phyloP scores from a whole-genome alignment of 176 grass and related monocot genomes.

The Areca catechu region DNA sequence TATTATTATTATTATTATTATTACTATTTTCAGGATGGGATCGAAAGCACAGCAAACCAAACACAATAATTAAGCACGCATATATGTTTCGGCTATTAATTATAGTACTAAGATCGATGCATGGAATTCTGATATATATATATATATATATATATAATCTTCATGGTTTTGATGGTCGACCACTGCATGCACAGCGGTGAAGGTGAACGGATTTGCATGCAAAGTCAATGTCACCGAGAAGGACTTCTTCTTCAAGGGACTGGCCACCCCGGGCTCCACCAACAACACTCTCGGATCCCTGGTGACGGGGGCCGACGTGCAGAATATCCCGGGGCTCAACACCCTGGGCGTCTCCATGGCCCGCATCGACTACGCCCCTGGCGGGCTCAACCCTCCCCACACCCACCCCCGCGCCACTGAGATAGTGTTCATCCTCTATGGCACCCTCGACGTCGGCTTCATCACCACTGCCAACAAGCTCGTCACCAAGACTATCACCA shows the following conservation, averaged over 20 bases:
- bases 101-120: too few relatives aligned
- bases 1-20: too few relatives aligned
- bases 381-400: slow-evolving; percentile 4
- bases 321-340: slow-evolving; percentile 5
- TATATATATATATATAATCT: too few relatives aligned
- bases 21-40: too few relatives aligned
- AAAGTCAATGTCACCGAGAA: background rate
- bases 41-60: too few relatives aligned
- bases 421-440: slow-evolving; percentile 1
- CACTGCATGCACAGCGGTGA: too few relatives aligned
- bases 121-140: too few relatives aligned
- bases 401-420: slow-evolving; percentile 10
- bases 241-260: slow-evolving; percentile 6
- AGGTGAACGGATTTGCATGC: slow-evolving; percentile 2
- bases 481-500: background rate
- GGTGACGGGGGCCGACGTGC: background rate
- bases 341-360: slow-evolving; percentile 1
- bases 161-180: too few relatives aligned
- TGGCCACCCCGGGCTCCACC: background rate
- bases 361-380: background rate
- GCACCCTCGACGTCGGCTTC: slow-evolving; percentile 6
- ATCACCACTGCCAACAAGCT: slow-evolving; percentile 10
- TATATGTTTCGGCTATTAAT: too few relatives aligned
- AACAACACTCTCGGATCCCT: slow-evolving; percentile 1
- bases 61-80: too few relatives aligned